Percentiles rank a stretch among this genome's conserved stretches.
Evolutionary conservation across 2,329 filamentous ascomycete species (phyloP).

Genomic region (Aspergillus quadrilineatus): DNA sequence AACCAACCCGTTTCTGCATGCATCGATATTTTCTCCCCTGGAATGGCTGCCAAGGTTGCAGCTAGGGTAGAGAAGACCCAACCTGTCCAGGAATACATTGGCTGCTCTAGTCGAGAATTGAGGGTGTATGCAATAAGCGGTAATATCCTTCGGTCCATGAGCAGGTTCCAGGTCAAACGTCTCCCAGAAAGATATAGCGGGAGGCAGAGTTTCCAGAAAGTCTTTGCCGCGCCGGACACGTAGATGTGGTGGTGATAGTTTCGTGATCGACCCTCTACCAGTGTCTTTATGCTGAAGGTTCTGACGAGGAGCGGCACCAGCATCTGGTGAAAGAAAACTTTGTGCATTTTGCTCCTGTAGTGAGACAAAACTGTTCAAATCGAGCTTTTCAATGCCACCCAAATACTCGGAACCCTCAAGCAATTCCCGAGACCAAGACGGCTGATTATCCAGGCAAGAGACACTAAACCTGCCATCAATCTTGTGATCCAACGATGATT

Average conservation of each 20-base stretch:
- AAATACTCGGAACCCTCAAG: slow-evolving; percentile 31
- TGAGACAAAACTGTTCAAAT: slow-evolving; percentile 38
- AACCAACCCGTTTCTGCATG: slow-evolving; percentile 39
- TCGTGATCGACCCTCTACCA: slow-evolving; percentile 38
- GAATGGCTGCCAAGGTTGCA: slow-evolving; percentile 57
- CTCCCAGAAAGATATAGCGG: slow-evolving; percentile 62
- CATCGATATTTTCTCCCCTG: slow-evolving; percentile 43
- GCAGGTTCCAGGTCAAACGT: slow-evolving; percentile 58
- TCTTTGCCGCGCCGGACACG: slow-evolving; percentile 55
- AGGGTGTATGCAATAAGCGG: slow-evolving; percentile 58
- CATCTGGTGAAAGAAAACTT: slow-evolving; percentile 12
- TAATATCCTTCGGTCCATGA: slow-evolving; percentile 57
- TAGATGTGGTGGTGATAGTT: slow-evolving; percentile 53
- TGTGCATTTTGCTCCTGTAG: slow-evolving; percentile 29
- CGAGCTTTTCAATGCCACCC: slow-evolving; percentile 33
- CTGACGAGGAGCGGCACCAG: slow-evolving; percentile 19
- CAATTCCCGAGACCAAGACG: slow-evolving; percentile 23
- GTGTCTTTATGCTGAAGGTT: slow-evolving; percentile 28
- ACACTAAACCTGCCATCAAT: slow-evolving; percentile 29
- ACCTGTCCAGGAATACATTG: slow-evolving; percentile 52
- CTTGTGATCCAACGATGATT: slow-evolving; percentile 43
- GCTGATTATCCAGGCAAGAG: slow-evolving; percentile 30
- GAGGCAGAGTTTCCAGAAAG: slow-evolving; percentile 55
- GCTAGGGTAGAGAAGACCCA: slow-evolving; percentile 56
- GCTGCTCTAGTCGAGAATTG: slow-evolving; percentile 47